These are phyloP conservation scores for Myrica gale DNA, from an alignment of 306 rosid genomes.

Conservation along the genomic window DNA sequence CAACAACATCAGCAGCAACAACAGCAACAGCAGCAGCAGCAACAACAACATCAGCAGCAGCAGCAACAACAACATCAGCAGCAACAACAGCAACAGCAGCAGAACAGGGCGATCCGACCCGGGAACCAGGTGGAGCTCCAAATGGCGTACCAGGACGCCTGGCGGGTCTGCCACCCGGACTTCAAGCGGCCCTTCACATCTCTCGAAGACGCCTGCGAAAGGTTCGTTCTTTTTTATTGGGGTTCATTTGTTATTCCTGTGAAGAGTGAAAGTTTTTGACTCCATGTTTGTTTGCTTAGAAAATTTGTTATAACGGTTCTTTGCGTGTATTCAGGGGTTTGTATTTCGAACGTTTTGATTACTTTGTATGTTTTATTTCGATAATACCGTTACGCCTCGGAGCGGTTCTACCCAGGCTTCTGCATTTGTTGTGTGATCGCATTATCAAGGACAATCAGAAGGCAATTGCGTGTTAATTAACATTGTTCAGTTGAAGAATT, in stretches of 20 bases:
- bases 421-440: neutral
- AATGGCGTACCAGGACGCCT: slow-evolving; percentile 97
- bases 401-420: neutral
- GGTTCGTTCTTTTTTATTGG: slow-evolving; percentile 35
- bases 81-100: slow-evolving; percentile 37
- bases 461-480: too few species aligned
- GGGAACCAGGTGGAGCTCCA: slow-evolving; percentile 82
- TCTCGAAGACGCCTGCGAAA: slow-evolving; percentile 91
- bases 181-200: slow-evolving; percentile 87
- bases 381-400: neutral
- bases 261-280: neutral
- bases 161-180: slow-evolving; percentile 91
- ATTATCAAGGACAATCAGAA: neutral
- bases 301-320: neutral
- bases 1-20: too few species aligned
- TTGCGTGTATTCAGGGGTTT: neutral
- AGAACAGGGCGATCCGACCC: slow-evolving; percentile 63
- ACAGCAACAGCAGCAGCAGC: slow-evolving; percentile 19
- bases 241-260: neutral
- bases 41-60: slow-evolving; percentile 24
- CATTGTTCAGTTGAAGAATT: too few species aligned
- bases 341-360: neutral
- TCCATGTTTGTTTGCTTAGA: slow-evolving; percentile 11
- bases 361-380: neutral
- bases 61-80: slow-evolving; percentile 27